A percentile compares a stretch with the other conserved stretches of the same genome.
phyloP scores from a whole-genome alignment of 306 rosid species.

The Ziziphus jujuba region DNA sequence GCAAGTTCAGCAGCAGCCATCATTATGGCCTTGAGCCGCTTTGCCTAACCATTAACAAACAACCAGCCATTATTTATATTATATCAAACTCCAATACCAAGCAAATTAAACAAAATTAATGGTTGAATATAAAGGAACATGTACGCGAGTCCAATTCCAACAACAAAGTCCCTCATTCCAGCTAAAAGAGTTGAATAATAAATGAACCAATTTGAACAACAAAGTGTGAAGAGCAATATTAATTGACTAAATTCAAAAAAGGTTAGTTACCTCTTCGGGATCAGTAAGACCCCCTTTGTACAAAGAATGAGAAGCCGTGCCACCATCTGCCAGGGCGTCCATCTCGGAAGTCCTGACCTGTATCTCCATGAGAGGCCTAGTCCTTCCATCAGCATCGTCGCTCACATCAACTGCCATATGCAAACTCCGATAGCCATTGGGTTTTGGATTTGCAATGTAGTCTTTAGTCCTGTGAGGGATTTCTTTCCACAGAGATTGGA shows the following conservation, averaged over 20 bases:
- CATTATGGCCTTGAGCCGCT: slow-evolving; percentile 78
- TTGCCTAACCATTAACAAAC: slow-evolving; percentile 57
- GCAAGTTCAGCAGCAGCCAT: slow-evolving; percentile 97
- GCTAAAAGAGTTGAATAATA: no score
- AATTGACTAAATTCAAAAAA: no score
- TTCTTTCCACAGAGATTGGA: slow-evolving; percentile 76
- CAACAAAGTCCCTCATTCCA: no score
- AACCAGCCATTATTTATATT: not conserved
- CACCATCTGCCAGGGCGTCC: slow-evolving; percentile 77
- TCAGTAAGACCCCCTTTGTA: slow-evolving; percentile 87
- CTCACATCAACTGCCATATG: slow-evolving; percentile 94
- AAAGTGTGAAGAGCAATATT: no score
- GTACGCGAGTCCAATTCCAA: no score
- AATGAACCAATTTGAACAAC: no score
- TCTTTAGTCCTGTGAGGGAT: slow-evolving; percentile 76
- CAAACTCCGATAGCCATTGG: slow-evolving; percentile 81
- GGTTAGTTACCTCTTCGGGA: slow-evolving; percentile 63
- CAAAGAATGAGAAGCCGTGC: slow-evolving; percentile 88
- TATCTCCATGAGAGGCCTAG: slow-evolving; percentile 78
- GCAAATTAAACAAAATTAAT: no score
- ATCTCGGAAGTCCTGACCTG: slow-evolving; percentile 85
- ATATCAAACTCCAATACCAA: no score
- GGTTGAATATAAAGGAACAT: no score
- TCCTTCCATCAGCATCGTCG: slow-evolving; percentile 46
- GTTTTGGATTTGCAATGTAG: slow-evolving; percentile 79